Evolutionary conservation across 1,284 basidiomycete genomes (phyloP), one percentile per base, ranked within the genome.

Genomic region (Ustilago cynodontis): DNA sequence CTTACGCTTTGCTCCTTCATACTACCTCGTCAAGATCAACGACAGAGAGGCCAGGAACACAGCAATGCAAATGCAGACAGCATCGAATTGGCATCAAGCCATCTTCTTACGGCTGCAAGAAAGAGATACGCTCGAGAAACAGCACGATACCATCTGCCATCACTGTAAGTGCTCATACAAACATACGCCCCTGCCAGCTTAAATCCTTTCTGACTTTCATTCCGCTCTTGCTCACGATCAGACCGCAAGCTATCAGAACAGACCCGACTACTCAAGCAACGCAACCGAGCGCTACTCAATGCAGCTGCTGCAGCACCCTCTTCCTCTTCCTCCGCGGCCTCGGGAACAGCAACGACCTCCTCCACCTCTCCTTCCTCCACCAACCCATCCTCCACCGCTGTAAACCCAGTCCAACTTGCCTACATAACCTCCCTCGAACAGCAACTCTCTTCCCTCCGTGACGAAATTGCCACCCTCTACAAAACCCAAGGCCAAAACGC

Each of bases 401-500:
- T 62, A 5, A 94, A 94, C 83, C 91, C 94, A 22, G 92, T 96
- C 28, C 91, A 92, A 49, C 90, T 90, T 22, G 94, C 94, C 26
- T 94, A 97, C 86, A 91, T 95, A 80, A 88, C 91, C 1, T 96
- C 95, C 16, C 91, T 98, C 58, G 95, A 98, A 86, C 91, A 92
- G 2, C 95, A 98, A 85, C 93, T 98, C 85, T 93, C 93, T 2
- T 91, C 93, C 7, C 88, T 96, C 52, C 91, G 94, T 28, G 92
- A 94, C 80, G 96, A 98, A 86, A 89, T 98, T 47, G 93, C 94
- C 2, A 93, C 92, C 7, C 91, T 97, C 2, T 99, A 99, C 89
- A 96, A 97, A 86, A 94, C 94, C 0, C 95, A 98, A 84, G 93
- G 93, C 0, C 94, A 96, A 87, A 97, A 97, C 86, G 94, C 95